A percentile compares a stretch with the other conserved stretches of the same genome.
These are phyloP conservation scores for Umbelopsis sp. DNA, from an alignment of 192 early-diverging fungal genomes.

Conservation along the genomic window DNA sequence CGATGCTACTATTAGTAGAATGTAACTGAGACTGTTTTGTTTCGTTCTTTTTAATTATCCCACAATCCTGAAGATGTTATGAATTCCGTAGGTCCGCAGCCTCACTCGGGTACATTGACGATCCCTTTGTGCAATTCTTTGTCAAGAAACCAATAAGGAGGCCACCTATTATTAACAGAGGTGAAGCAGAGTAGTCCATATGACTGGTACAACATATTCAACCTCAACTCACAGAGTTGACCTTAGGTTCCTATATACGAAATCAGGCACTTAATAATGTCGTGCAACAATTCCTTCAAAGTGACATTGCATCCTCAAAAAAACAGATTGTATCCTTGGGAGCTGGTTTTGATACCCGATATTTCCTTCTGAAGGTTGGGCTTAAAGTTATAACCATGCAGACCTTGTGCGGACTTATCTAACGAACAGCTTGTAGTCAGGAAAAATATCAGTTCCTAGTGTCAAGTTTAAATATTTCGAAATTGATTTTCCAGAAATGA, in stretches of 20 bases:
- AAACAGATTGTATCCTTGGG: slow-evolving; percentile 89
- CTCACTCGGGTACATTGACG: slow-evolving; percentile 76
- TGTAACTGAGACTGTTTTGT: slow-evolving; percentile 48
- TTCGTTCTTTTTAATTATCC: slow-evolving; percentile 13
- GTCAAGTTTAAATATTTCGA: slow-evolving; percentile 71
- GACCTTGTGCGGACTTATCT: neutral
- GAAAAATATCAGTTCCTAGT: neutral
- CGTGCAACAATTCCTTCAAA: slow-evolving; percentile 62
- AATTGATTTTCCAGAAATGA: slow-evolving; percentile 90
- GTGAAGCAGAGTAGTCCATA: slow-evolving; percentile 31
- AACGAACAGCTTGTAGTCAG: neutral
- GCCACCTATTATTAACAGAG: slow-evolving; percentile 93
- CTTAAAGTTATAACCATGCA: neutral
- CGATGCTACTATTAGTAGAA: slow-evolving; percentile 82
- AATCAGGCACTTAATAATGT: slow-evolving; percentile 66
- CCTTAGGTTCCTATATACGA: slow-evolving; percentile 76
- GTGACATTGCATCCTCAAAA: slow-evolving; percentile 17
- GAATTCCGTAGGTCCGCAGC: slow-evolving; percentile 70
- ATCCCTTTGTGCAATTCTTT: slow-evolving; percentile 83
- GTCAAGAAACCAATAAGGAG: slow-evolving; percentile 70
- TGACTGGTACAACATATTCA: neutral
- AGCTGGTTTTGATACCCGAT: slow-evolving; percentile 92
- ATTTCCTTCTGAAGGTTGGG: slow-evolving; percentile 74
- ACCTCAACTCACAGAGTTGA: neutral
- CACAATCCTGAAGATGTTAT: neutral